phyloP scores from a whole-genome alignment of 2,329 filamentous ascomycete genomes.

The Paraphoma chrysanthemicola region DNA sequence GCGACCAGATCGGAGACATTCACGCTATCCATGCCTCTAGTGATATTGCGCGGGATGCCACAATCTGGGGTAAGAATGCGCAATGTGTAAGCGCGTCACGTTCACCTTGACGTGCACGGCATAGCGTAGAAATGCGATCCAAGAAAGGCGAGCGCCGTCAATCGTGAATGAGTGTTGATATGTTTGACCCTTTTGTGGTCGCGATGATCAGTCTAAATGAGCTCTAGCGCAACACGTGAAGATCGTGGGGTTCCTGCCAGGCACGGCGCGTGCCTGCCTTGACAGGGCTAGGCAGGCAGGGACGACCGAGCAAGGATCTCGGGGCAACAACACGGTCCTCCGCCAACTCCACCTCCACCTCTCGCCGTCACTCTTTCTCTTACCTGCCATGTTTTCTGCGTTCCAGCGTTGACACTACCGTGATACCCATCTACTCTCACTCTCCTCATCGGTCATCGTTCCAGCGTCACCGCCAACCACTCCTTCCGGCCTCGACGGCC shows the following conservation, averaged over 20 bases:
- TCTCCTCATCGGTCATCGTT: neutral
- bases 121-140: conserved; percentile 7
- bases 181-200: conserved; percentile 14
- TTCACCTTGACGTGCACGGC: conserved; percentile 12
- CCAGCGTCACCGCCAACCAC: neutral
- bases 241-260: conserved; percentile 20
- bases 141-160: conserved; percentile 4
- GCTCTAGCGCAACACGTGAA: conserved; percentile 34
- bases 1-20: conserved; percentile 65
- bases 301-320: conserved; percentile 15
- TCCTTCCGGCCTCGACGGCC: conserved; percentile 5
- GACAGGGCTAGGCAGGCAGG: conserved; percentile 27
- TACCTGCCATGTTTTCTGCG: neutral
- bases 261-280: conserved; percentile 5
- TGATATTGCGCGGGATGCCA: conserved; percentile 9
- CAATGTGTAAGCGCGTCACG: conserved; percentile 18
- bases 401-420: neutral
- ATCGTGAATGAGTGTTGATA: conserved; percentile 3
- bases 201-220: conserved; percentile 15
- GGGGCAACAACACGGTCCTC: conserved; percentile 14
- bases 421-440: neutral
- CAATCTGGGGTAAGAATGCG: conserved; percentile 17
- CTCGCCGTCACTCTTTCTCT: neutral
- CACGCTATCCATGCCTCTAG: conserved; percentile 58
- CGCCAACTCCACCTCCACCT: neutral